Base-by-base conservation (phyloP, 306 rosid genomes). In the Dryas octopetala region DNA sequence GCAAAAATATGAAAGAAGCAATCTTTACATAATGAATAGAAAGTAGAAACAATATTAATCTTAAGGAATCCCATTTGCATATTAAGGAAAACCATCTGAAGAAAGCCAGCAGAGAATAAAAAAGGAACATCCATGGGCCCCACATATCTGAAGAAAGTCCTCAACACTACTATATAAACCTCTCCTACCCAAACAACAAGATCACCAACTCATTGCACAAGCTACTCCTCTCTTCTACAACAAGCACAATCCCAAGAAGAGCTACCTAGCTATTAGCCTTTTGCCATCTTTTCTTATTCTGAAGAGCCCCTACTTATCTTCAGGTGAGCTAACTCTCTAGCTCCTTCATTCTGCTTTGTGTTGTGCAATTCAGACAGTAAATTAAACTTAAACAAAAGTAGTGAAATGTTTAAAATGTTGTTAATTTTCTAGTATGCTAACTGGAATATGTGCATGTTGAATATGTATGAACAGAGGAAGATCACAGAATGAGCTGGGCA, bases 401-500 rank as follows among this genome's bases (percentile, higher is more conserved):
- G 2, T 8, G 66, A 72, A 45, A 7, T 57, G 19, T 46, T 5
- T 57, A n/a, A 26, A 57, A 26, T 45, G 28, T 59, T 72, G 57
- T 54, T 32, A 32, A 32, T 32, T 16, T 72, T 58, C n/a, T 14
- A 7, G 49, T 4, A 41, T 55, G 67, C 68, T 60, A 60, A 60
- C 14, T 46, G 38, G 38, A 32, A 32, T 32, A 32, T 32, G 38
- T 19, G 8, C 43, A 9, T 74, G 44, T 69, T 62, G 59, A 55
- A 51, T 58, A 70, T 47, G 17, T 32, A 32, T 32, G 38, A 32
- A 32, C 40, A 70, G 65, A 53, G 46, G 48, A 45, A 71, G 8
- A 63, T 8, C 55, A 43, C 55, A 86, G 81, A 88, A 96, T 96
- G 99, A 93, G 96, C 88, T 90, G 92, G 92, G 68, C 89, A 58